A percentile compares a stretch with the other conserved stretches of the same genome.
Evolutionary conservation across 345 rosid genomes (phyloP).

Genomic region (Punica granatum): DNA sequence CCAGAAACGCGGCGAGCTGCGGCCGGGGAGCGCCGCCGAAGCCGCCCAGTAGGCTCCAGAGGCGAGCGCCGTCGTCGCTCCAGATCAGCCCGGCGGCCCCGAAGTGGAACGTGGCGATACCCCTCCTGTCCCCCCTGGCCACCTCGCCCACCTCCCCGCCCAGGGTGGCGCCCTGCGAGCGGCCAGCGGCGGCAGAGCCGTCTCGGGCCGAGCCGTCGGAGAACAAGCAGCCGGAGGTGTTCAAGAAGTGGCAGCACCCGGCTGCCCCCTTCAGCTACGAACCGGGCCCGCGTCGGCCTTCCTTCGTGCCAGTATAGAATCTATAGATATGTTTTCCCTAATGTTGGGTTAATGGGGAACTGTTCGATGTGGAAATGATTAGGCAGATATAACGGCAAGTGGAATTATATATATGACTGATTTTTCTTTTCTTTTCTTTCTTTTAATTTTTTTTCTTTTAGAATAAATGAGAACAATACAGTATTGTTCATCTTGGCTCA

Average conservation of each 20-base stretch:
- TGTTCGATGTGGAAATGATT: not conserved
- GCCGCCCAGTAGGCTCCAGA: constrained; percentile 59
- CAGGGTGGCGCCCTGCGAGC: not conserved
- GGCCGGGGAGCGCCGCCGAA: not conserved
- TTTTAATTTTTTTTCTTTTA: not conserved
- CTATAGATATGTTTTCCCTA: not conserved
- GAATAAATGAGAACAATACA: not conserved
- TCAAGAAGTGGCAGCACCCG: constrained; percentile 89
- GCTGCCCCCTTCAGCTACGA: constrained; percentile 73
- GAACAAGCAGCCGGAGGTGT: constrained; percentile 32
- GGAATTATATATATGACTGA: not conserved
- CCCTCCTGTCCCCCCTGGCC: constrained; percentile 72
- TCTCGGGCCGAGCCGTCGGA: constrained; percentile 7
- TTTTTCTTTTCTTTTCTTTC: not conserved
- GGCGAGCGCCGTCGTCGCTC: constrained; percentile 62
- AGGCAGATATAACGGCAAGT: not conserved
- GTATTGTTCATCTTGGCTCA: not conserved
- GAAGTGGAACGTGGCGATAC: constrained; percentile 74
- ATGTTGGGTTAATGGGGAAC: not conserved
- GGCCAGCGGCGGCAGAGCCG: constrained; percentile 15
- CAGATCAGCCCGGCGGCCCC: constrained; percentile 38
- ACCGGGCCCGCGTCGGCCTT: constrained; percentile 29
- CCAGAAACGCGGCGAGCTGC: not conserved
- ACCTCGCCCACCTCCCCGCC: constrained; percentile 43
- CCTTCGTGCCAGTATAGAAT: constrained; percentile 50